Percentiles rank a stretch among this genome's conserved stretches.
These are phyloP conservation scores for Penicillium salamii DNA, from an alignment of 495 filamentous ascomycete genomes.

Conservation along the genomic window DNA sequence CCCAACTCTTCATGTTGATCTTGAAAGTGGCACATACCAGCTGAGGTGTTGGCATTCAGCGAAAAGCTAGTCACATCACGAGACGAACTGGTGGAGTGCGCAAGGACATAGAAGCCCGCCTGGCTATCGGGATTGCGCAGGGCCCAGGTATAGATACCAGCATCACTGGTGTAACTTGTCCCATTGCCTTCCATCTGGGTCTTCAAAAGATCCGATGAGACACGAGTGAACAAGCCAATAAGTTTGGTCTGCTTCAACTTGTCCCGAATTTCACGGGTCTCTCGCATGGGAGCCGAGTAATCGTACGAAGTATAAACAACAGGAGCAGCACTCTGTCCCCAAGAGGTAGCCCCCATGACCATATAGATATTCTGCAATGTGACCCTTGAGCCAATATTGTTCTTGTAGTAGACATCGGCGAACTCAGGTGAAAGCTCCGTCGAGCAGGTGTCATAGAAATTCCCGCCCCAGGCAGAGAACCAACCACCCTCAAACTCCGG, in stretches of 20 bases:
- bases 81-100: conserved; percentile 56
- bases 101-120: conserved; percentile 60
- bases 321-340: conserved; percentile 48
- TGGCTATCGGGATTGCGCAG: conserved; percentile 53
- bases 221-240: conserved; percentile 53
- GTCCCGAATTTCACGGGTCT: conserved; percentile 41
- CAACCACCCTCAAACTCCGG: conserved; percentile 55
- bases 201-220: conserved; percentile 50
- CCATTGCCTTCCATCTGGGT: conserved; percentile 57
- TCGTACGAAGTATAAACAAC: conserved; percentile 53
- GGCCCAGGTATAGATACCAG: conserved; percentile 48
- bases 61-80: conserved; percentile 52
- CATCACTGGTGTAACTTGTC: conserved; percentile 47
- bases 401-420: conserved; percentile 56
- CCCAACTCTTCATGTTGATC: neutral
- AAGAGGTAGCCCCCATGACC: conserved; percentile 57
- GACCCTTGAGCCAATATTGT: conserved; percentile 49
- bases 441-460: conserved; percentile 45
- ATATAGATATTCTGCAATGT: conserved; percentile 54
- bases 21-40: conserved; percentile 32
- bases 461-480: conserved; percentile 53
- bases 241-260: conserved; percentile 55
- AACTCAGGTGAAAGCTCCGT: conserved; percentile 49
- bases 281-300: conserved; percentile 41
- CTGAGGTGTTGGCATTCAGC: conserved; percentile 54